phyloP scores from a whole-genome alignment of 2,329 filamentous ascomycete species.

The Nemania abortiva region DNA sequence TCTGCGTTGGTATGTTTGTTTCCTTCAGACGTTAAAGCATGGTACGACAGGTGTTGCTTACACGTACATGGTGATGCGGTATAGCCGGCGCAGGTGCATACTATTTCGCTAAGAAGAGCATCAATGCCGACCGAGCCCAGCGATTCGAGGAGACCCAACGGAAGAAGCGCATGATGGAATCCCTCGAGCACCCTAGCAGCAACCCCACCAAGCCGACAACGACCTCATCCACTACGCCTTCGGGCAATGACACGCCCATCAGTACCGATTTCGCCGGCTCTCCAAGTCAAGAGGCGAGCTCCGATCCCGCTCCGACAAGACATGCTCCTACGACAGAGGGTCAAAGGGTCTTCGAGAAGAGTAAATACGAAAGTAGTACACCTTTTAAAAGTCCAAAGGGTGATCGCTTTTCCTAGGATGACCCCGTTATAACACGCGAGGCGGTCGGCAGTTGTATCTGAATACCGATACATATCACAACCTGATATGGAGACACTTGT shows the following conservation, averaged over 20 bases:
- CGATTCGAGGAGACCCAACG: conserved; percentile 75
- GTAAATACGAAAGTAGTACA: conserved; percentile 86
- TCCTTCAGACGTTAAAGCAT: neutral
- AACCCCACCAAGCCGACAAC: conserved; percentile 53
- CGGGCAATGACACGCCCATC: conserved; percentile 57
- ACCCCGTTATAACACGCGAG: neutral
- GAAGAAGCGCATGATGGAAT: conserved; percentile 70
- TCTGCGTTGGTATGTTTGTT: conserved; percentile 78
- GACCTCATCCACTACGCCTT: conserved; percentile 31
- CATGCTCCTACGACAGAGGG: conserved; percentile 81
- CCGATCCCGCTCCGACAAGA: conserved; percentile 86
- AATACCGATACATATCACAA: conserved; percentile 11
- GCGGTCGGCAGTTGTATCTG: conserved; percentile 21
- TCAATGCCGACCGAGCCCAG: conserved; percentile 87
- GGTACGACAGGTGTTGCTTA: conserved; percentile 6
- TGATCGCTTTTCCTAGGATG: conserved; percentile 80
- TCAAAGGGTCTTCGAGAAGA: conserved; percentile 78
- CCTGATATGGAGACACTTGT: conserved; percentile 18
- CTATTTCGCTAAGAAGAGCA: conserved; percentile 93
- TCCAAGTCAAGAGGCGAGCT: conserved; percentile 78
- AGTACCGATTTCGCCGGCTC: conserved; percentile 69
- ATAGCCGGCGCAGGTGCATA: conserved; percentile 90
- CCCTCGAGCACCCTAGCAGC: conserved; percentile 64
- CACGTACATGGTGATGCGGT: conserved; percentile 11
- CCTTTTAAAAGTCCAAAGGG: conserved; percentile 85